Evolutionary conservation across 768 basidiomycete species (phyloP).

Genomic region (Saitozyma sp.): DNA sequence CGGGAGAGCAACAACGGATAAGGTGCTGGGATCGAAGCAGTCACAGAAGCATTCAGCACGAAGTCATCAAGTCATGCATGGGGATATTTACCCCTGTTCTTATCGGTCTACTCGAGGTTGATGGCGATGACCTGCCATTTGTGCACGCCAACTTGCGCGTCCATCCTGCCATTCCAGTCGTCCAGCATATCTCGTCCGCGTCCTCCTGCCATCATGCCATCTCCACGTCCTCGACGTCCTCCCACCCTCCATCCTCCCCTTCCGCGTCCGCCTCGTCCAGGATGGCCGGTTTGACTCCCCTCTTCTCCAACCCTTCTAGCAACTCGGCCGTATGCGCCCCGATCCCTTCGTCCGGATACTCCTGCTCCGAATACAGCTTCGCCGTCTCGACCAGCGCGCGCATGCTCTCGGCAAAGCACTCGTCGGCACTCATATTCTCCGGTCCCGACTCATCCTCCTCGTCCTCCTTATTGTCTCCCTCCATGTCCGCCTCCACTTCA

Average conservation of each 20-base stretch:
- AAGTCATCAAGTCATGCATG: too few relatives aligned
- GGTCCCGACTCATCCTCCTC: slow-evolving; percentile 45
- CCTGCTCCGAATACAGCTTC: slow-evolving; percentile 71
- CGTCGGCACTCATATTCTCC: slow-evolving; percentile 67
- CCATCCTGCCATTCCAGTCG: background rate
- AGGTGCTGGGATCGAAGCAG: background rate
- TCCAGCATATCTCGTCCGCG: background rate
- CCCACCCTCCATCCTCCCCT: slow-evolving; percentile 66
- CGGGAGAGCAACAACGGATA: background rate
- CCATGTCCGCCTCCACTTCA: slow-evolving; percentile 57
- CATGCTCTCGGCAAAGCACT: slow-evolving; percentile 73
- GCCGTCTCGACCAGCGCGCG: slow-evolving; percentile 82
- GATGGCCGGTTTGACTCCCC: slow-evolving; percentile 67
- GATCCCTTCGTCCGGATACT: slow-evolving; percentile 72
- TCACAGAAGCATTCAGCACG: slow-evolving; percentile 1
- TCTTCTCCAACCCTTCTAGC: slow-evolving; percentile 64
- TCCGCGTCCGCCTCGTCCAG: slow-evolving; percentile 59
- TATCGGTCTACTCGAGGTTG: too few relatives aligned
- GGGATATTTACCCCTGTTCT: too few relatives aligned
- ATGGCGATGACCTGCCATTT: background rate
- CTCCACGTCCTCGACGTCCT: slow-evolving; percentile 60
- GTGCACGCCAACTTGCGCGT: background rate
- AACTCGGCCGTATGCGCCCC: slow-evolving; percentile 75
- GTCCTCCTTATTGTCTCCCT: slow-evolving; percentile 55
- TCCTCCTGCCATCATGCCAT: slow-evolving; percentile 51